Evolutionary conservation across 805 yeast species (phyloP).

Genomic region (Lipomyces sp.): DNA sequence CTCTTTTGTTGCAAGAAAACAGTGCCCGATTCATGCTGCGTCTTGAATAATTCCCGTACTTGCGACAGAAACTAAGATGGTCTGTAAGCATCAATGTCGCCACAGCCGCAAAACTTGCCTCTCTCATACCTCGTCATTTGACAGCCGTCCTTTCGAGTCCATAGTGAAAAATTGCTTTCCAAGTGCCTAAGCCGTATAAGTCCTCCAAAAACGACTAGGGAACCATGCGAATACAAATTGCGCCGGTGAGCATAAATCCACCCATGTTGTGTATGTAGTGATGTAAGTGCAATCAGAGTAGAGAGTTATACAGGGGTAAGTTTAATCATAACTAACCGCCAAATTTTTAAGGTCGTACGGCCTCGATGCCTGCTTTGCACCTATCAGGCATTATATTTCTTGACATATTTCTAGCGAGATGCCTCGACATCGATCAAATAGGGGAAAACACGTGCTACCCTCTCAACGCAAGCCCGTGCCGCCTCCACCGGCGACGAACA

Average conservation of each 20-base stretch:
- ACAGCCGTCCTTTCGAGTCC: constrained; percentile 24
- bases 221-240: no score
- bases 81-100: neutral
- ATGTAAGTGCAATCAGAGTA: neutral
- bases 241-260: no score
- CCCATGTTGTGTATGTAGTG: no score
- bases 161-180: neutral
- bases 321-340: neutral
- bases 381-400: neutral
- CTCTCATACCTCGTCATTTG: constrained; percentile 31
- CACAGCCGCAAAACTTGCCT: neutral
- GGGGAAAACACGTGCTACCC: constrained; percentile 25
- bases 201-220: neutral
- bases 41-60: constrained; percentile 41
- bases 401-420: neutral
- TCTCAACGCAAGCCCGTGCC: constrained; percentile 22
- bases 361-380: neutral
- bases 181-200: neutral
- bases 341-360: neutral
- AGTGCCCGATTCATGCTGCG: constrained; percentile 43
- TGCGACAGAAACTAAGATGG: constrained; percentile 41
- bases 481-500: neutral
- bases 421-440: constrained; percentile 19
- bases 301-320: constrained; percentile 3
- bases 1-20: constrained; percentile 48